phyloP scores from a whole-genome alignment of 352 stramenopile species.

The Globisporangium orthogonon region DNA sequence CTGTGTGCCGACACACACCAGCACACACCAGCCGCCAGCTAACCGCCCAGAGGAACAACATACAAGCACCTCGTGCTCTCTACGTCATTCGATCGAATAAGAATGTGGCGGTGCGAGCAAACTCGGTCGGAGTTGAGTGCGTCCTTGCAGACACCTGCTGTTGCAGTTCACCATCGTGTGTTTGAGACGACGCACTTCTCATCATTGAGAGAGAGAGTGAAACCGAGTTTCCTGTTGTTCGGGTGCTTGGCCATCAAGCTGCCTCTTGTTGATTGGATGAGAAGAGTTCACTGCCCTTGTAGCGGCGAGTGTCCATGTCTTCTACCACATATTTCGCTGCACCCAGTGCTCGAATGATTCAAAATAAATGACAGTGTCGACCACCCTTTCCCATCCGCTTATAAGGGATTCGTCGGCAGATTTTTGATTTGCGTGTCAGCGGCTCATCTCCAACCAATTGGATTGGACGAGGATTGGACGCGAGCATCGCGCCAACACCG shows the following conservation, averaged over 20 bases:
- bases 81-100: too few relatives aligned
- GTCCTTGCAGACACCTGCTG: too few relatives aligned
- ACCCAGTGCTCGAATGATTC: too few relatives aligned
- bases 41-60: too few relatives aligned
- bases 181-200: background rate
- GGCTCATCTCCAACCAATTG: too few relatives aligned
- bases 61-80: too few relatives aligned
- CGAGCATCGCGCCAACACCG: background rate
- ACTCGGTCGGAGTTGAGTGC: too few relatives aligned
- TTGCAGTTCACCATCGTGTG: too few relatives aligned
- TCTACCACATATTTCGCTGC: background rate
- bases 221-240: background rate
- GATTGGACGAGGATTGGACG: background rate
- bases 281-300: background rate
- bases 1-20: too few relatives aligned
- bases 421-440: background rate
- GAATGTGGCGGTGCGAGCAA: too few relatives aligned
- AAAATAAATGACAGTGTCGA: too few relatives aligned
- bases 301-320: background rate
- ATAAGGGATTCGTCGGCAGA: background rate
- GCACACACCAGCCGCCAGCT: too few relatives aligned
- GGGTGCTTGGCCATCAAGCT: background rate
- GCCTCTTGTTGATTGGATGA: background rate
- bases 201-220: background rate
- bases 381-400: background rate